phyloP scores from a whole-genome alignment of 1,139 yeast genomes.

The Taiozyma sp. region DNA sequence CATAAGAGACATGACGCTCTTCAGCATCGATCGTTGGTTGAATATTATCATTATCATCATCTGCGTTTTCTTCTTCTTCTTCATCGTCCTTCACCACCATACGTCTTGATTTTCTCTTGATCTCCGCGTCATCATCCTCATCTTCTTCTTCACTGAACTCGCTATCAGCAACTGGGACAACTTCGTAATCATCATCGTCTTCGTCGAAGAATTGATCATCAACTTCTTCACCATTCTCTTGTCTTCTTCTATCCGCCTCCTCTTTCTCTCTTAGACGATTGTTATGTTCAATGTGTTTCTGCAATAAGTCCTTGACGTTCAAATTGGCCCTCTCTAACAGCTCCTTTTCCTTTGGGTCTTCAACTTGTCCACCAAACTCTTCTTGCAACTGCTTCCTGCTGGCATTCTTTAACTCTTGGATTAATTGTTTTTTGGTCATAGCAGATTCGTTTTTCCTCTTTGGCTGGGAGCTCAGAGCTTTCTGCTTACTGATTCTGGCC shows the following conservation, averaged over 20 bases:
- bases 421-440: conserved; percentile 22
- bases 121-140: conserved; percentile 10
- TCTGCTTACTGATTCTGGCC: conserved; percentile 29
- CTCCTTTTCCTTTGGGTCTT: conserved; percentile 26
- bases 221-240: conserved; percentile 21
- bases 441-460: conserved; percentile 7
- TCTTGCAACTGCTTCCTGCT: conserved; percentile 28
- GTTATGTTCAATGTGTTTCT: conserved; percentile 54
- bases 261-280: conserved; percentile 48
- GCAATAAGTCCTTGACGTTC: conserved; percentile 46
- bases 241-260: conserved; percentile 32
- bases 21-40: neutral
- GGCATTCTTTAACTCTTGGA: conserved; percentile 25
- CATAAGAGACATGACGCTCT: conserved; percentile 8
- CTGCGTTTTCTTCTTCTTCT: conserved; percentile 9
- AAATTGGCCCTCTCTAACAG: conserved; percentile 11
- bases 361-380: conserved; percentile 24
- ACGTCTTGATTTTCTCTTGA: conserved; percentile 10
- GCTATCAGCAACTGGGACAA: conserved; percentile 16
- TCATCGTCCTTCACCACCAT: conserved; percentile 12
- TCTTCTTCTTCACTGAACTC: conserved; percentile 19
- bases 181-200: conserved; percentile 20
- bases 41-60: conserved; percentile 1
- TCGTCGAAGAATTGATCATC: conserved; percentile 19
- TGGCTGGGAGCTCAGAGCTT: conserved; percentile 10